These are phyloP conservation scores for Pezizomycotina sp. DNA, from an alignment of 2,329 filamentous ascomycete species.

Conservation along the genomic window DNA sequence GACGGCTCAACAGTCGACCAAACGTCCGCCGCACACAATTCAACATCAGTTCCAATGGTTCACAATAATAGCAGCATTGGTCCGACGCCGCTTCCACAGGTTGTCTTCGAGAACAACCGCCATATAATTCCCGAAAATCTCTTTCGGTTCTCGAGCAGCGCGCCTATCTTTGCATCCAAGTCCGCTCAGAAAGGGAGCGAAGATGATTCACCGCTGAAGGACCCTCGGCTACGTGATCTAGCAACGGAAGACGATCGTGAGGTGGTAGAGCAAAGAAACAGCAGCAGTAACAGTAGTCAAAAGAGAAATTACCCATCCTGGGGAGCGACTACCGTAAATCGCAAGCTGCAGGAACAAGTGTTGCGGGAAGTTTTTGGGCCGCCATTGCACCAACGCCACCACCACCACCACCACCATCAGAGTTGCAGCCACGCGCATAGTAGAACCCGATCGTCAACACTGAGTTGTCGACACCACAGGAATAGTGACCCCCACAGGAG, in stretches of 20 bases:
- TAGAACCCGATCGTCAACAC: conserved; percentile 42
- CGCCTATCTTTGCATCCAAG: conserved; percentile 29
- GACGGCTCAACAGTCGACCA: conserved; percentile 5
- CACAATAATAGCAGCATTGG: conserved; percentile 40
- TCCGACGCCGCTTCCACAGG: conserved; percentile 43
- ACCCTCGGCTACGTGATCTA: conserved; percentile 3
- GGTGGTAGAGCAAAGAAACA: background rate
- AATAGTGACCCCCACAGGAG: no score
- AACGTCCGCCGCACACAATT: background rate
- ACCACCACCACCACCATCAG: conserved; percentile 32
- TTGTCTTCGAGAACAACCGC: conserved; percentile 53
- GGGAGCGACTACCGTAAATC: conserved; percentile 52
- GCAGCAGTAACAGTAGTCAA: conserved; percentile 9
- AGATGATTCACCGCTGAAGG: conserved; percentile 8
- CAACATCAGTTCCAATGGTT: conserved; percentile 1
- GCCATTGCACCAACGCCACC: conserved; percentile 44
- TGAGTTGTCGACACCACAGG: conserved; percentile 37
- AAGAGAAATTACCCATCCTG: conserved; percentile 30
- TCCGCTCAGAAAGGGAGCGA: conserved; percentile 23
- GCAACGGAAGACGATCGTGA: conserved; percentile 1
- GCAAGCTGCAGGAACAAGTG: conserved; percentile 48
- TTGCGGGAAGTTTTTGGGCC: conserved; percentile 50
- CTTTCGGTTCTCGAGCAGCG: conserved; percentile 34
- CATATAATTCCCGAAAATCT: conserved; percentile 51
- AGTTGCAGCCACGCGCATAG: conserved; percentile 44